Evolutionary conservation across 176 grass and related monocot species (phyloP).

Genomic region (Rhynchospora tenuis): DNA sequence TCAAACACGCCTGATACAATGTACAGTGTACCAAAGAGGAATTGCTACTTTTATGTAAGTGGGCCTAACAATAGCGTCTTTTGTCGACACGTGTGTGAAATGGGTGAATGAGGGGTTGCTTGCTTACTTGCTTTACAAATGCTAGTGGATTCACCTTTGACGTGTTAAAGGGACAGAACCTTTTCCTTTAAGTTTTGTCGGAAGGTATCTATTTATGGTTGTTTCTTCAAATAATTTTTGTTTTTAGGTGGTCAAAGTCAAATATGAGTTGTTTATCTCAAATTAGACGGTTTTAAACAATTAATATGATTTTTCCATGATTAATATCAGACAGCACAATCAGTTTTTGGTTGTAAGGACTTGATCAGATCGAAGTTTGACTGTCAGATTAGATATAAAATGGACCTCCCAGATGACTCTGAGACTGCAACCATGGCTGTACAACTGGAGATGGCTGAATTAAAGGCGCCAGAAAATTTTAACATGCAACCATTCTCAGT

Average conservation of each 20-base stretch:
- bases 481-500: background rate
- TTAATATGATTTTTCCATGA: background rate
- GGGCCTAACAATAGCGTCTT: background rate
- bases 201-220: background rate
- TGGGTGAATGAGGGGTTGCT: background rate
- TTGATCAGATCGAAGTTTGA: background rate
- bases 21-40: background rate
- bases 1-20: background rate
- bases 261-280: background rate
- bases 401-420: background rate
- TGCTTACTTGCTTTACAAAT: background rate
- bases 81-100: conserved; percentile 5
- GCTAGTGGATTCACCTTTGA: background rate
- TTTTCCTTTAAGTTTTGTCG: background rate
- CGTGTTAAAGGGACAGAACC: background rate
- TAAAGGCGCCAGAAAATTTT: background rate
- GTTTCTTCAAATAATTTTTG: background rate
- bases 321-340: background rate
- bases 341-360: background rate
- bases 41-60: background rate
- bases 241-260: background rate
- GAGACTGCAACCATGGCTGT: background rate
- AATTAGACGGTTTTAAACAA: background rate
- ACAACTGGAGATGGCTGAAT: background rate
- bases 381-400: background rate